Base-by-base conservation (phyloP, 345 rosid species). In the Melaleuca quinquenervia region DNA sequence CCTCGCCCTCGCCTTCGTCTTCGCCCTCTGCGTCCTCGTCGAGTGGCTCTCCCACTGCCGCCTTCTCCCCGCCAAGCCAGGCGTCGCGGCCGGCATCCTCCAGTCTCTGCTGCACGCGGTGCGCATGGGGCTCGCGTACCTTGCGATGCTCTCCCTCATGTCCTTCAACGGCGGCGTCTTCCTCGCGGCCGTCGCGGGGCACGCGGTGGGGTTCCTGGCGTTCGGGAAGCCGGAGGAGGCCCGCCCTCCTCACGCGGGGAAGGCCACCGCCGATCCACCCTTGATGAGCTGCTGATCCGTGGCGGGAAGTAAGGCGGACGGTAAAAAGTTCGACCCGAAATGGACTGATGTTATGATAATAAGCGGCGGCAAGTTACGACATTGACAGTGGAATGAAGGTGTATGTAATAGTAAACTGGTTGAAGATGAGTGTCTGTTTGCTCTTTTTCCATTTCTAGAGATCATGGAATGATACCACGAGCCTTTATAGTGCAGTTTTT, bases 131-230 rank as follows among this genome's bases (percentile, higher is more conserved):
- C 87, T 95, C 11, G 91, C 91, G 16, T 94, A 92, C 88, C 26
- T 92, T 86, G 94, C 94, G 21, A 95, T 96, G 99, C 88, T 96
- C 50, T 95, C 98, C 2, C 84, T 95, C 75, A 96, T 96, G 99
- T 95, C 99, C 13, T 95, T 95, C 82, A 94, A 96, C 52, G 95
- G 86, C 1, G 97, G 98, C 7, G 94, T 95, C 56, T 94, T 94
- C 80, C 50, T 95, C 54, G 95, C 52, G 8, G 96, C 97, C 29
- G 90, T 95, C 24, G 92, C 90, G 7, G 99, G 99, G 0, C 98
- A 91, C 85, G 76, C 87, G 32, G 70, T 93, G 9, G 99, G 99
- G 21, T 95, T 95, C 84, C 84, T 95, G n/a, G 6, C 94, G 14
- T 96, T 94, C 70, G 93, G 62, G 82, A 86, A 75, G 48, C 20